Evolutionary conservation across 1,284 basidiomycete genomes (phyloP).

Genomic region (Marasmius oreades): DNA sequence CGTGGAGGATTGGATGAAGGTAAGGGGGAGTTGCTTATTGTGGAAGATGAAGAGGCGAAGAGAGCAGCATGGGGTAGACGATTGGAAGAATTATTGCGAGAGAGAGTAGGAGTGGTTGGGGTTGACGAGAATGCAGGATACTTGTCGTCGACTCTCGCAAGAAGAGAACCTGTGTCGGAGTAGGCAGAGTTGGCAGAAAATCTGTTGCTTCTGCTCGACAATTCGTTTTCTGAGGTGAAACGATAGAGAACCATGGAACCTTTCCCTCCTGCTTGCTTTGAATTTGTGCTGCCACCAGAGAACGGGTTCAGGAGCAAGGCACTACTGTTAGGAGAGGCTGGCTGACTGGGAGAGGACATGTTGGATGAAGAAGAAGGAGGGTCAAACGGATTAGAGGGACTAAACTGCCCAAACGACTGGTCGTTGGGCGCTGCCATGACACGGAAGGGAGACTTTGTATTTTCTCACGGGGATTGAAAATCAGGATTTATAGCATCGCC

Average conservation of each 20-base stretch:
- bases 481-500: background rate
- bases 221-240: background rate
- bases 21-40: background rate
- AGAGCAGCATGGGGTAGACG: background rate
- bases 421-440: background rate
- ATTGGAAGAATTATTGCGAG: background rate
- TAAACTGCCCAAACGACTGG: background rate
- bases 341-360: background rate
- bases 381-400: background rate
- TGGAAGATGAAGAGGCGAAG: background rate
- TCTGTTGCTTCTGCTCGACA: background rate
- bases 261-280: background rate
- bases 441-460: background rate
- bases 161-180: background rate
- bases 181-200: background rate
- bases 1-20: conserved; percentile 18
- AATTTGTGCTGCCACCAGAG: background rate
- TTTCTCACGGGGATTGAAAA: background rate
- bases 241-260: background rate
- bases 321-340: background rate
- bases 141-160: background rate
- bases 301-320: background rate
- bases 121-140: background rate
- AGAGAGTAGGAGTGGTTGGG: background rate
- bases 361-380: background rate